A percentile compares a stretch with the other conserved stretches of the same genome.
Evolutionary conservation across 2,329 filamentous ascomycete species (phyloP).

Genomic region (Incumbomyces delicatus): DNA sequence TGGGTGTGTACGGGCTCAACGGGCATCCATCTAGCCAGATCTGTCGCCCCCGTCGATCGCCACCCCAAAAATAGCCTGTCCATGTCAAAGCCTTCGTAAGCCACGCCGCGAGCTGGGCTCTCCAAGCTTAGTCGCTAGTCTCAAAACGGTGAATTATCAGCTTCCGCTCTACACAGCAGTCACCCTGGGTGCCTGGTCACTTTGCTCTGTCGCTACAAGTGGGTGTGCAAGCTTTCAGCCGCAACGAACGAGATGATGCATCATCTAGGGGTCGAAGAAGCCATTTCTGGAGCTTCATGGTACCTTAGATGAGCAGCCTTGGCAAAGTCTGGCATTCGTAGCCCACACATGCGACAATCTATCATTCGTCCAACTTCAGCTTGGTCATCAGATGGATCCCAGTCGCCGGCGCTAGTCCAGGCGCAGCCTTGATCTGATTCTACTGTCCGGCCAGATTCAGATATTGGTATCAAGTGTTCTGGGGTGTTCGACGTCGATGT

Average conservation of each 20-base stretch:
- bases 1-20: constrained; percentile 3
- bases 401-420: constrained; percentile 6
- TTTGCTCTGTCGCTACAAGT: no score
- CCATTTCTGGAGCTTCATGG: constrained; percentile 7
- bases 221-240: no score
- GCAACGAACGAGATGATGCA: no score
- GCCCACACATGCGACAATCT: constrained; percentile 15
- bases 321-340: constrained; percentile 16
- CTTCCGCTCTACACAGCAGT: neutral
- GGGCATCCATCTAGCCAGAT: neutral
- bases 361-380: constrained; percentile 8
- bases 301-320: constrained; percentile 15
- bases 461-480: no score
- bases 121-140: no score
- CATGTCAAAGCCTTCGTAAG: neutral
- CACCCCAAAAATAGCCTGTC: constrained; percentile 3
- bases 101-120: no score
- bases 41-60: neutral
- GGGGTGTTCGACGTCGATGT: neutral
- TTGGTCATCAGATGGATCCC: constrained; percentile 15
- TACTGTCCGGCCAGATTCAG: neutral
- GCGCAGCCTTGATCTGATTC: neutral
- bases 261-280: no score
- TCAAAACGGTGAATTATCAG: neutral
- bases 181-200: no score